Percentiles rank a stretch among this genome's conserved stretches.
These are phyloP conservation scores for Cyclotella distinguenda DNA, from an alignment of 108 stramenopile species.

Conservation along the genomic window DNA sequence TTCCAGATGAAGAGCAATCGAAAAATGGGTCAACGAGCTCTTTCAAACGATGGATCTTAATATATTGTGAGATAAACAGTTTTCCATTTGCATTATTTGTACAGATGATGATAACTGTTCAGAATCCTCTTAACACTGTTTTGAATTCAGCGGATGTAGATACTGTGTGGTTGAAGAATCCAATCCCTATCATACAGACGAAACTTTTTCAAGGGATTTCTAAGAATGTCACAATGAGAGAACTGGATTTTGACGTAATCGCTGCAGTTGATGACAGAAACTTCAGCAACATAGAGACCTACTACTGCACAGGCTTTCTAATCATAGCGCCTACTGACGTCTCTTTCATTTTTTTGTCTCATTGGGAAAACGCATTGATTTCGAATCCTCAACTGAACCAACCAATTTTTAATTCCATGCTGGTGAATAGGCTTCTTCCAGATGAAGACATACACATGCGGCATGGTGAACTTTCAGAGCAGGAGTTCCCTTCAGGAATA, in stretches of 20 bases:
- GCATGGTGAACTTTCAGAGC: slow-evolving; percentile 9
- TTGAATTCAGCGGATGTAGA: slow-evolving; percentile 38
- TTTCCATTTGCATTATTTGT: too few relatives aligned
- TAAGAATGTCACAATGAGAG: too few relatives aligned
- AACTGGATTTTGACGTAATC: slow-evolving; percentile 16
- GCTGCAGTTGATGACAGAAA: slow-evolving; percentile 21
- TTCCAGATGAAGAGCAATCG: background rate
- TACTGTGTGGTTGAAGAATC: slow-evolving; percentile 31
- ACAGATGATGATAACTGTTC: too few relatives aligned
- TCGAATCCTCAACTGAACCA: slow-evolving; percentile 29
- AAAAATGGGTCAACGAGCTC: background rate
- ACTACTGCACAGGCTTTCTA: slow-evolving; percentile 36
- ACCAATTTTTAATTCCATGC: slow-evolving; percentile 25
- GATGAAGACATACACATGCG: background rate
- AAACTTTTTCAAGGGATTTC: slow-evolving; percentile 8
- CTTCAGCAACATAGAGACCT: slow-evolving; percentile 2
- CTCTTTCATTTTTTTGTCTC: slow-evolving; percentile 17
- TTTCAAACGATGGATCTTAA: slow-evolving; percentile 2
- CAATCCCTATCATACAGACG: slow-evolving; percentile 19
- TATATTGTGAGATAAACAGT: slow-evolving; percentile 5
- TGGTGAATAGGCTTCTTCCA: slow-evolving; percentile 2
- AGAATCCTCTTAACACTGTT: too few relatives aligned
- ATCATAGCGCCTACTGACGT: slow-evolving; percentile 11
- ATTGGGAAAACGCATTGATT: slow-evolving; percentile 26
- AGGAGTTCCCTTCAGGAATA: slow-evolving; percentile 18